Evolutionary conservation across 495 filamentous ascomycete species (phyloP).

Genomic region (Lichenothelia convexa): DNA sequence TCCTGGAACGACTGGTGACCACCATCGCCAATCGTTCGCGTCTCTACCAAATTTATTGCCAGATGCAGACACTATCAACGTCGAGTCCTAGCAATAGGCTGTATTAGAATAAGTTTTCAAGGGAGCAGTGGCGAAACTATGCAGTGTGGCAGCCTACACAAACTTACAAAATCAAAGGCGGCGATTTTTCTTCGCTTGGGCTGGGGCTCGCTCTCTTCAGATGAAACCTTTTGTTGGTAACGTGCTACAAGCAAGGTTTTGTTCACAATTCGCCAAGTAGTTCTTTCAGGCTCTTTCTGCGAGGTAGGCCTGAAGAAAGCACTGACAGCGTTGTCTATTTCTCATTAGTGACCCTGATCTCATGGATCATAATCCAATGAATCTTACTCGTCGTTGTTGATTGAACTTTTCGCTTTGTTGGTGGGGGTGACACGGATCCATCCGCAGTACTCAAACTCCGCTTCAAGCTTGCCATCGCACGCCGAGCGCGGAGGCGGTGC

Average conservation of each 20-base stretch:
- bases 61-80: constrained; percentile 60
- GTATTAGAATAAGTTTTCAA: not conserved
- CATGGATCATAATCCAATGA: not conserved
- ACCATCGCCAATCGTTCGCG: constrained; percentile 86
- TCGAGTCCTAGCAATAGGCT: constrained; percentile 48
- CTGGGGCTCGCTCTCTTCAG: constrained; percentile 13
- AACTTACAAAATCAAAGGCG: constrained; percentile 72
- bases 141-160: not conserved
- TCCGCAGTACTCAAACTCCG: constrained; percentile 15
- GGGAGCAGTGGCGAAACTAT: not conserved
- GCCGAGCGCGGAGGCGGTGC: no score
- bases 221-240: constrained; percentile 23
- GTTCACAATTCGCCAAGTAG: constrained; percentile 52
- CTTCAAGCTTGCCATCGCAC: no score
- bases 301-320: constrained; percentile 83
- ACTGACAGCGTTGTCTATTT: constrained; percentile 43
- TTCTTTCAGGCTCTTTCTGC: constrained; percentile 63
- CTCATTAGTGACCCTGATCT: not conserved
- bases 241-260: constrained; percentile 61
- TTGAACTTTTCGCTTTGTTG: constrained; percentile 37
- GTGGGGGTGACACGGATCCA: constrained; percentile 38
- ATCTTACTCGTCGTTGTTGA: constrained; percentile 55
- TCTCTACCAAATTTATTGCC: constrained; percentile 59
- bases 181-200: constrained; percentile 42
- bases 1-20: constrained; percentile 52